Base-by-base conservation (phyloP, 768 basidiomycete genomes). In the Cystofilobasidium capitatum region DNA sequence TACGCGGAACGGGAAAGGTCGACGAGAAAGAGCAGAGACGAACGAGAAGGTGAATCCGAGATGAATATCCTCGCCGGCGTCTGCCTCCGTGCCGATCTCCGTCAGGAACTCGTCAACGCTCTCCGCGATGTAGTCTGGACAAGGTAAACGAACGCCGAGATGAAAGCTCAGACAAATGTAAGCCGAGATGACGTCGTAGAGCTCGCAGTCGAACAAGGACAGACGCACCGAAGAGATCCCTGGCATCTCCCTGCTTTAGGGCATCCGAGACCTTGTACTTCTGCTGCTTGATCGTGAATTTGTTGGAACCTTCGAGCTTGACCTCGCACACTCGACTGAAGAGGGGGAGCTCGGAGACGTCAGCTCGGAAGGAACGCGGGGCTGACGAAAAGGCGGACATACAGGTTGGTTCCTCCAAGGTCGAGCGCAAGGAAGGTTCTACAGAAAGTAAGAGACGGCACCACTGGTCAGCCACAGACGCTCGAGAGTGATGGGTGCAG, bases 351-450 rank as follows among this genome's bases (percentile, higher is more conserved):
- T 45, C 7, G 62, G 24, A 22, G 37, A 45, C 26, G 33, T 31
- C n/a, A 31, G 47, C 45, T 49, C n/a, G 33, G 3, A 14, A 58
- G n/a, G 22, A 17, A 29, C 8, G 20, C 10, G 35, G 57, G 24
- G 36, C 17, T n/a, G 8, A 35, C 29, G 26, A 1, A 42, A 5
- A 9, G 17, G 37, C 7, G 10, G 22, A 49, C 88, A 76, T 78
- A 96, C 88, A 99, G 82, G 76, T 99, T 99, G 29, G 96, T 99
- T 65, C 96, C 96, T 45, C 96, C 96, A 24, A 99, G 83, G 80
- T 99, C 94, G 24, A 98, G 82, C 5, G 96, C 93, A 62, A 98
- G 84, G 78, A 96, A 99, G 8, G 91, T 94, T 54, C 92, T 96
- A 73, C 60, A 54, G 36, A 33, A 16, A 63, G 39, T 66, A 26